Evolutionary conservation across 495 filamentous ascomycete genomes (phyloP), one percentile per base, ranked within the genome.

Genomic region (Hypoxylon cercidicola): DNA sequence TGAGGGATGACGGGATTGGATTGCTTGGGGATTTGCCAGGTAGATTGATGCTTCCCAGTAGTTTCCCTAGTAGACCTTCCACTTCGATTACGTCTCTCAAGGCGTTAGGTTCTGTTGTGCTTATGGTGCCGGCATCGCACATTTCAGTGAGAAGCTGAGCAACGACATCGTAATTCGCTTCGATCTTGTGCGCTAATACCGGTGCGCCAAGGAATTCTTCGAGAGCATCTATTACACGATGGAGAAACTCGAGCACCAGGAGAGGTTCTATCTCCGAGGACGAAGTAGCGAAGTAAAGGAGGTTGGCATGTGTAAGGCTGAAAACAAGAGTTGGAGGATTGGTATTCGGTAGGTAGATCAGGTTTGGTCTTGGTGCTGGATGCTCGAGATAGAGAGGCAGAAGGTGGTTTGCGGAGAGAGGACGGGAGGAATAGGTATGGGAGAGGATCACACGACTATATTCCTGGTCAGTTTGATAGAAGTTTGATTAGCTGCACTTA

Each of bases 121-220:
- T 90, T 11, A 97, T 83, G n/a, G 88, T 82, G 3, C 95, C 96
- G 11, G 87, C 93, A 85, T 99, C 95, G 74, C 93, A 97, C 89
- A 98, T 97, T 78, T 99, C 95, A 67, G 88, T 89, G 23, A 98
- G 82, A 7, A 99, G 78, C 76, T 98, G 96, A 15, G 93, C 93
- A 19, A 97, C 91, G 41, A 98, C 89, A 87, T 98, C 92, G 72
- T 98, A 99, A 74, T 86, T 91, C 28, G 80, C 81, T 74, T 97
- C 92, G 68, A 99, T 88, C 78, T 93, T 97, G 58, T 81, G 82
- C 13, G 92, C 89, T 18, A 97, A 78, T 51, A 99, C 76, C 3
- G 95, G 95, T n/a, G 91, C 84, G 32, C 94, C 94, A 11, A 98
- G 81, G 71, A 97, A 98, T 56, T 97, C 95, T 77, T 99, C 96